Conservation (phyloP, 768 basidiomycete species). For the Tricholoma sp. region DNA sequence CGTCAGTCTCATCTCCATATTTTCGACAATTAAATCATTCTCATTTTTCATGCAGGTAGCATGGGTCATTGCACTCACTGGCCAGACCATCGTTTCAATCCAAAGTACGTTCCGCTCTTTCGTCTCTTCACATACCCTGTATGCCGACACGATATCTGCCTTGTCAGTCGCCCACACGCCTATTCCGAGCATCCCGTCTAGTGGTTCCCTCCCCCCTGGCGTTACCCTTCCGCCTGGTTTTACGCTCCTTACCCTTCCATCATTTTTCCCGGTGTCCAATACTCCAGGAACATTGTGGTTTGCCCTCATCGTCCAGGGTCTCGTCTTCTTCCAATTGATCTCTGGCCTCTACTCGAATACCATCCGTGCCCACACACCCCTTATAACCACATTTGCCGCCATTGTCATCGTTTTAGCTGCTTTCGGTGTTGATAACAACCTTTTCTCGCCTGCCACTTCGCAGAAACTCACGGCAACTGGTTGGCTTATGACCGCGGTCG, state of each 20-base stretch:
- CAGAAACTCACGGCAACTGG: constrained; percentile 1
- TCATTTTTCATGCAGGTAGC: not conserved
- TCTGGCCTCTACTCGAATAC: not conserved
- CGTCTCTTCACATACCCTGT: not conserved
- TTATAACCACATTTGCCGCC: not conserved
- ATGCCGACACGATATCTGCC: not conserved
- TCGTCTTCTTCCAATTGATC: not conserved
- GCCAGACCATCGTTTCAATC: not conserved
- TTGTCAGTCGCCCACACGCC: not conserved
- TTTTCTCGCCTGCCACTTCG: not conserved
- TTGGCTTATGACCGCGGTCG: not conserved
- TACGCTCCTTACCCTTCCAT: not conserved
- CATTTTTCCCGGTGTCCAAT: not conserved
- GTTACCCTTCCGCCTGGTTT: not conserved
- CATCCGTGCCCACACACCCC: not conserved
- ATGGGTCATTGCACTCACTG: not conserved
- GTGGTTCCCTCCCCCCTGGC: not conserved
- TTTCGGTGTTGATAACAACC: not conserved
- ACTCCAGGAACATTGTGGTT: constrained; percentile 1
- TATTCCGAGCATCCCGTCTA: not conserved
- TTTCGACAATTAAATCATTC: not conserved
- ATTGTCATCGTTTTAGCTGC: constrained; percentile 2
- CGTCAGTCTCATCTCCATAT: not conserved
- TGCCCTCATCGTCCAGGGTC: not conserved
- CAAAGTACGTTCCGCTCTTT: not conserved